Evolutionary conservation across 768 basidiomycete genomes (phyloP), one percentile per base, ranked within the genome.

Genomic region (Lactarius vividus): DNA sequence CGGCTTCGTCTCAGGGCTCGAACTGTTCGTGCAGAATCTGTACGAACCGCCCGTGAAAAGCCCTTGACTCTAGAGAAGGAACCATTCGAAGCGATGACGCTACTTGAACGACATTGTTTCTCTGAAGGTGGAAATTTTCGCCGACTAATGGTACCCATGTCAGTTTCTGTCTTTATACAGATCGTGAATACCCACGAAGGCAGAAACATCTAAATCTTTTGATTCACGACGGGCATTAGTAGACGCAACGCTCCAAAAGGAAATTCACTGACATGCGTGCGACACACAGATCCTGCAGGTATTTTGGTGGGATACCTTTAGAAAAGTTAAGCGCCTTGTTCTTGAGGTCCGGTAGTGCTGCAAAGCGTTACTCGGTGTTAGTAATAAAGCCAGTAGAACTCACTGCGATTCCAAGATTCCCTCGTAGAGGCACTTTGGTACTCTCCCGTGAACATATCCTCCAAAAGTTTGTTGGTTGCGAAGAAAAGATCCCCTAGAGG

Each of bases 151-250:
- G 0, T 7, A 20, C 37, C 31, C 9, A 0, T 15, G 26, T 59
- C 61, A 59, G 61, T 37, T n/a, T 26, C 20, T 1, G 65, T 63
- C 18, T 29, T 18, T 29, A 54, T 23, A 9, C 1, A n/a, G 10
- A 44, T 8, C 4, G 20, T 9, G n/a, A 59, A 10, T 37, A 59
- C 65, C 5, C 42, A 66, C 65, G 40, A 9, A 66, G 42, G n/a
- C 57, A 66, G 15, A 66, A 52, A 46, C 65, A 66, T 46, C 57
- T 59, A 16, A 49, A 62, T 44, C 65, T 66, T 53, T 18, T 62
- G n/a, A 7, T 59, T 63, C 13, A 26, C 15, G 52, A 33, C 5
- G 5, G 3, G 23, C 3, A 3, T 66, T 6, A 66, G 56, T 16
- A 8, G 18, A 33, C 7, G 18, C 13, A 37, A 26, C 5, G 11